Conservation (phyloP, 441 rosid genomes). For the Croton laevigatus region DNA sequence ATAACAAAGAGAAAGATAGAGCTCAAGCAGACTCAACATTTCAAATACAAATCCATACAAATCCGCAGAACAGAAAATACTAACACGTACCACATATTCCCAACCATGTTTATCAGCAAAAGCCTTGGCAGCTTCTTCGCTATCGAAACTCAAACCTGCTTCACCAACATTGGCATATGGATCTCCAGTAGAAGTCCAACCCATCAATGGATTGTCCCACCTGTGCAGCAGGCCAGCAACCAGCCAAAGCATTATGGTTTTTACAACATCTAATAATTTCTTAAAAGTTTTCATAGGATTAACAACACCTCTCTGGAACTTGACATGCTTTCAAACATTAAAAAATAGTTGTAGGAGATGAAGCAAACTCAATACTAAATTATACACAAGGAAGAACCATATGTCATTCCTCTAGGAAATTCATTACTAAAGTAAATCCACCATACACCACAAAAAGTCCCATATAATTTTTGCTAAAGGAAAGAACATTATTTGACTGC, state of each 20-base stretch:
- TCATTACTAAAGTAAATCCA: neutral
- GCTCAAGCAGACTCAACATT: neutral
- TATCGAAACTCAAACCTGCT: conserved; percentile 65
- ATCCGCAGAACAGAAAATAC: neutral
- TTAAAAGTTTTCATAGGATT: neutral
- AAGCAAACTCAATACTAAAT: neutral
- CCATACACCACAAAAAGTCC: neutral
- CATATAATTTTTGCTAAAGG: neutral
- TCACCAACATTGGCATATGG: conserved; percentile 95
- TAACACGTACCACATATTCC: conserved; percentile 63
- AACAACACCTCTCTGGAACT: neutral
- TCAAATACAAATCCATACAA: neutral
- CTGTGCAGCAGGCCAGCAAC: conserved; percentile 27
- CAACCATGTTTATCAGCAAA: conserved; percentile 91
- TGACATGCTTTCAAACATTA: neutral
- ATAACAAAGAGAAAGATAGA: neutral
- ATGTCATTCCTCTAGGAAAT: neutral
- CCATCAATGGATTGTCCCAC: conserved; percentile 99
- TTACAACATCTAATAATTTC: neutral
- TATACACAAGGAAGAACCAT: neutral
- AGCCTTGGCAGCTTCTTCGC: conserved; percentile 67
- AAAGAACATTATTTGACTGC: neutral
- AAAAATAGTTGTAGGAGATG: neutral
- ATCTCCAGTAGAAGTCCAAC: conserved; percentile 96
- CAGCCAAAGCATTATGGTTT: neutral